Base-by-base conservation (phyloP, 23 red algal genomes). In the Gracilaria caudata region DNA sequence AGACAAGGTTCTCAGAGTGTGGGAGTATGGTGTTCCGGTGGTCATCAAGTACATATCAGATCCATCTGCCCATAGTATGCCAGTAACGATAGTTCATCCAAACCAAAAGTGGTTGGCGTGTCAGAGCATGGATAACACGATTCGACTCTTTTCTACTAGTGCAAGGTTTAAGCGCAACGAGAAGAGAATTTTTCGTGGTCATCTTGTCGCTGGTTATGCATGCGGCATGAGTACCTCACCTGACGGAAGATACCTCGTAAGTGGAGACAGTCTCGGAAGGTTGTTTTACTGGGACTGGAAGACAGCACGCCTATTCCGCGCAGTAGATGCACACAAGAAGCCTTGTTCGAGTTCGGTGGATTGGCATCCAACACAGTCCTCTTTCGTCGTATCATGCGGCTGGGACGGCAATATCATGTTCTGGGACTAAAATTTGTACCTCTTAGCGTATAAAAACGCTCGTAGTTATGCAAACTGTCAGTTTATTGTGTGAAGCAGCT, bases 211-310 rank as follows among this genome's bases (percentile, higher is more conserved):
- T 2, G 95, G 95, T 47, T 98, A 98, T 70, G 82, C 89, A 28
- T 86, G 80, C 63, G 87, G 87, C 20, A 45, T 90, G 26, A 81
- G 64, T 17, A 90, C 86, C 24, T 86, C 90, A 25, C 79, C 90
- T 9, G 95, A 98, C 68, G 95, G 95, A 39, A 84, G 95, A 21
- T 98, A 77, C 51, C 74, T 98, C 23, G 92, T 77, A 12, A 92
- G 87, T 45, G 95, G 90, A 34, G 95, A 98, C 64, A 82, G 80
- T 61, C 39, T 87, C 17, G 95, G 95, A 24, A 79, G 92, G 13
- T 30, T 94, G 26, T 98, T 93, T 60, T 93, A 94, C 33, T 98
- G 95, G 95, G 90, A 98, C 37, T 98, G 95, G 95, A 93, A 93
- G 70, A 89, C 77, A 33, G 61, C 64, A 0, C 56, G 90, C 29